These are phyloP conservation scores for Trypanosoma rangeli DNA, from an alignment of 208 protist genomes.

Conservation along the genomic window DNA sequence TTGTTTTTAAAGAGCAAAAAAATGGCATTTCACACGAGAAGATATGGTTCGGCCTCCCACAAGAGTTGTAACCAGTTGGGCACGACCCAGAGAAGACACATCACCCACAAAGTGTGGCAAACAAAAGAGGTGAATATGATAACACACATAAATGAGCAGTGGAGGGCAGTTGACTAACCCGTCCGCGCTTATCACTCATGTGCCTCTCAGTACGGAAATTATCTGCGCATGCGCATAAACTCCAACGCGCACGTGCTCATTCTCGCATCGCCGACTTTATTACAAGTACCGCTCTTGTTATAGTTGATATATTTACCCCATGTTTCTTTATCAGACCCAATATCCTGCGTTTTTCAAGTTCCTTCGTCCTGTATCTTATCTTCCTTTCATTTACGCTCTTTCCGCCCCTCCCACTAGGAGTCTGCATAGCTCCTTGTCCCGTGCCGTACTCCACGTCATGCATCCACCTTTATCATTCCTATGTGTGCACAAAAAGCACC, in stretches of 20 bases:
- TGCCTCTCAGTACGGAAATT: too few relatives aligned
- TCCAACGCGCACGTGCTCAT: background rate
- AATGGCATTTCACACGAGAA: background rate
- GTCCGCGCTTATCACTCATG: too few relatives aligned
- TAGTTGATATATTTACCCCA: background rate
- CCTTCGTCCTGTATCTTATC: conserved; percentile 8
- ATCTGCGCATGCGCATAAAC: background rate
- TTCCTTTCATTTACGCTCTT: conserved; percentile 11
- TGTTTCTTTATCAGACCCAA: background rate
- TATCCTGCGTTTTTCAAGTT: conserved; percentile 4
- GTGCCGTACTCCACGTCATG: background rate
- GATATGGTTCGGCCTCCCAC: background rate
- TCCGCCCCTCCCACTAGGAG: background rate
- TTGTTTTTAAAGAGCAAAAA: background rate
- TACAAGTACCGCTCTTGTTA: background rate
- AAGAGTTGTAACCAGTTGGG: background rate
- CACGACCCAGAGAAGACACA: background rate
- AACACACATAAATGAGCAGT: background rate
- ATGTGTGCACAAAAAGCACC: background rate
- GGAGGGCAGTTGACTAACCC: background rate
- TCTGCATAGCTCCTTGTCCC: background rate
- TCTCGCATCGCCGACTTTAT: background rate
- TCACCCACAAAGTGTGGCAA: background rate
- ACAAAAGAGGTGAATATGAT: background rate
- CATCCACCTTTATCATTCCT: background rate